These are phyloP conservation scores for Populus pruinosa DNA, from an alignment of 345 rosid species.

Conservation along the genomic window DNA sequence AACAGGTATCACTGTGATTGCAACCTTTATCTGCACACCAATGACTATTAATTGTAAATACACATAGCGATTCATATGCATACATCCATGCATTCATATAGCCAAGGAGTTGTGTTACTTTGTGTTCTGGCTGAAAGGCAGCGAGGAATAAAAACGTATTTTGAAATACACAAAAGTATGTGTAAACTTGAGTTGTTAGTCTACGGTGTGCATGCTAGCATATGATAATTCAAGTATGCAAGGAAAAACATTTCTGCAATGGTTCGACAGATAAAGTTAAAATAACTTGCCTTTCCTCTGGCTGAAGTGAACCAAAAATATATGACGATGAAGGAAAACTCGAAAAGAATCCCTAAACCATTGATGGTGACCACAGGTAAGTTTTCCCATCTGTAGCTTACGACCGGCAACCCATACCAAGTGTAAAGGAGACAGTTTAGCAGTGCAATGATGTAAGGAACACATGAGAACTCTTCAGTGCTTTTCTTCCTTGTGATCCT, in stretches of 20 bases:
- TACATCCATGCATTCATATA: conserved; percentile 3
- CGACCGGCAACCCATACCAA: conserved; percentile 84
- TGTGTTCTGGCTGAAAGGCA: not conserved
- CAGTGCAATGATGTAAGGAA: conserved; percentile 67
- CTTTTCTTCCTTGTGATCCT: conserved; percentile 68
- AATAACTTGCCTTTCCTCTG: conserved; percentile 51
- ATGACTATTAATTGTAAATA: not conserved
- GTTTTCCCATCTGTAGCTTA: conserved; percentile 80
- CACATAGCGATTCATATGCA: not conserved
- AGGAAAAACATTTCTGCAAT: not conserved
- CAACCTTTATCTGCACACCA: conserved; percentile 53
- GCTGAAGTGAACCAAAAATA: conserved; percentile 51
- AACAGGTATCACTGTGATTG: conserved; percentile 30
- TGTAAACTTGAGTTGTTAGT: not conserved
- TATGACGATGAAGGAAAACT: conserved; percentile 58
- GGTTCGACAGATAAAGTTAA: not conserved
- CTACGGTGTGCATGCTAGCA: not conserved
- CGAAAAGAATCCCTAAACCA: conserved; percentile 66
- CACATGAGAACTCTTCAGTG: conserved; percentile 71
- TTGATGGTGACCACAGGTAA: conserved; percentile 69
- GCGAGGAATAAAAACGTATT: not conserved
- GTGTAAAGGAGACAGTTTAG: conserved; percentile 68
- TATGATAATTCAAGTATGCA: not conserved
- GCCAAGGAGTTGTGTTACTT: not conserved
- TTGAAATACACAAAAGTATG: not conserved